A percentile compares a stretch with the other conserved stretches of the same genome.
Evolutionary conservation across 1,284 basidiomycete species (phyloP).

Genomic region (Ustilago nuda): DNA sequence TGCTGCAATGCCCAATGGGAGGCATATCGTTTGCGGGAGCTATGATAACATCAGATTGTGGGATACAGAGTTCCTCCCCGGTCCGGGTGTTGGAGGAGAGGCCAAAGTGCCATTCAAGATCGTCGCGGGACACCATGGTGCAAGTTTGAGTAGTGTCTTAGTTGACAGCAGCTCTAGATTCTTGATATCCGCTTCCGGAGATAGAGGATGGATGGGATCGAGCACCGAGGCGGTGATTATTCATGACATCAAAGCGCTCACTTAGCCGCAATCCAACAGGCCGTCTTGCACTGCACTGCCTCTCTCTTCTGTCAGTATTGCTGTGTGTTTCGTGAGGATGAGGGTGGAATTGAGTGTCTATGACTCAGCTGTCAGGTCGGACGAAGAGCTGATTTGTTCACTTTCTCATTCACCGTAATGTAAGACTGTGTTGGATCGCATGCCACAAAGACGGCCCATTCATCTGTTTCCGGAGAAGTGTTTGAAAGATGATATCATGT

Average conservation of each 20-base stretch:
- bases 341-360: no score
- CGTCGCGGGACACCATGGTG: conserved; percentile 95
- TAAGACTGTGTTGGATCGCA: neutral
- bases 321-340: no score
- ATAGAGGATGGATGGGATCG: conserved; percentile 82
- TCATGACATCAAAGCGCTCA: conserved; percentile 58
- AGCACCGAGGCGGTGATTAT: conserved; percentile 64
- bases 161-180: conserved; percentile 87
- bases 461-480: neutral
- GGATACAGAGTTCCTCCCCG: conserved; percentile 79
- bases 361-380: no score
- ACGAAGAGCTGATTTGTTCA: neutral
- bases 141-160: conserved; percentile 87
- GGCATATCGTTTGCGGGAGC: conserved; percentile 89
- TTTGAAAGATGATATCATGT: no score
- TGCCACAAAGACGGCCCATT: neutral
- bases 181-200: conserved; percentile 90
- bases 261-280: neutral
- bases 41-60: conserved; percentile 93
- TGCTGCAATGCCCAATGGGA: conserved; percentile 86
- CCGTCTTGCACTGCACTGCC: neutral
- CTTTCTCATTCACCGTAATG: neutral
- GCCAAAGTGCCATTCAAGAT: conserved; percentile 80
- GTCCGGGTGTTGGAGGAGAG: conserved; percentile 73
- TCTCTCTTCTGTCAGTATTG: neutral